phyloP scores from a whole-genome alignment of 176 grass and related monocot species.

The Rhynchospora breviuscula region DNA sequence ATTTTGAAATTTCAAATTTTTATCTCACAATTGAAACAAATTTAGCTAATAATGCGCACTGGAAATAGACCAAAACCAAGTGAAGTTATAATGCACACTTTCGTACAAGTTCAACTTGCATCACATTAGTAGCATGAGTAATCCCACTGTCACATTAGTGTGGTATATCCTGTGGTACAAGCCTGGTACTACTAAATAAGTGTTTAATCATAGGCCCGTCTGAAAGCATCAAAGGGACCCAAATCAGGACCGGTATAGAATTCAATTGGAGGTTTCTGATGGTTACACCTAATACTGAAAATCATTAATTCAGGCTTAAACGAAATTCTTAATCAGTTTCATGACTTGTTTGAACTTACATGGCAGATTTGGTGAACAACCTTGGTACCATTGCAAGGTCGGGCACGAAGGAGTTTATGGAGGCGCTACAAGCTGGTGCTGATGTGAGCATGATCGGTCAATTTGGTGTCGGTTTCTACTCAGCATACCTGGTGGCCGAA shows the following conservation, averaged over 20 bases:
- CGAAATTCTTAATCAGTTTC: background rate
- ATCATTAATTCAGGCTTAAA: background rate
- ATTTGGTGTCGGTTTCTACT: conserved; percentile 38
- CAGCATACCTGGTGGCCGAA: conserved; percentile 30
- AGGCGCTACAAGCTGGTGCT: conserved; percentile 31
- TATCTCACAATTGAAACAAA: too few relatives aligned
- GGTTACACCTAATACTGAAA: background rate
- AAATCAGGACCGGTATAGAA: too few relatives aligned
- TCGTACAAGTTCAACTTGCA: too few relatives aligned
- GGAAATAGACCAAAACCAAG: too few relatives aligned
- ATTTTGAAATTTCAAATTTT: background rate
- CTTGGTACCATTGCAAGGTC: conserved; percentile 36
- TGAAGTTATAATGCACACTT: too few relatives aligned
- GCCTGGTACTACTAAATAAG: too few relatives aligned
- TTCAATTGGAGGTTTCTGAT: background rate
- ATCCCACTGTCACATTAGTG: too few relatives aligned
- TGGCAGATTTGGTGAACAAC: conserved; percentile 34
- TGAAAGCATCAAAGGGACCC: too few relatives aligned
- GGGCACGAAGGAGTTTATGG: conserved; percentile 38
- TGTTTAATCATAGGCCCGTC: too few relatives aligned
- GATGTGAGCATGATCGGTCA: conserved; percentile 41
- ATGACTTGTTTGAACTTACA: background rate
- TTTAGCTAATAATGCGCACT: background rate
- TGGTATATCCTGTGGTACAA: background rate
- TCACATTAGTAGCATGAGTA: too few relatives aligned